Percentiles rank a stretch among this genome's conserved stretches.
Conservation (phyloP, 192 early-diverging fungal species). For the Thoreauomyces humboldtii region DNA sequence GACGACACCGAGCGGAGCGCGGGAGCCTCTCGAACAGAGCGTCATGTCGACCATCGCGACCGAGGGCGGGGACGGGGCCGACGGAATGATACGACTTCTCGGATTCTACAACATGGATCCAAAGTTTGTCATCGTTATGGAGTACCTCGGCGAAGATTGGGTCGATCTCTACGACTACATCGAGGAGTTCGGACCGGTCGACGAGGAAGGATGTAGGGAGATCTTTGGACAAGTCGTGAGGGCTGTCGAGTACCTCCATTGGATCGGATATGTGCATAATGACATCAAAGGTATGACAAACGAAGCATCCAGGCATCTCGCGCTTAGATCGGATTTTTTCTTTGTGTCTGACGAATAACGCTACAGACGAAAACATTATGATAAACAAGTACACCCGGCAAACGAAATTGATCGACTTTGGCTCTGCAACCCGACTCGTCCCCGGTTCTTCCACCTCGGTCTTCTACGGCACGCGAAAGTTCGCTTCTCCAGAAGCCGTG, state of each 20-base stretch:
- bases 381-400: constrained; percentile 46
- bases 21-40: constrained; percentile 42
- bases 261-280: constrained; percentile 47
- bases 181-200: constrained; percentile 48
- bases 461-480: constrained; percentile 61
- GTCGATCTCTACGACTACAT: constrained; percentile 55
- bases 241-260: constrained; percentile 35
- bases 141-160: constrained; percentile 58
- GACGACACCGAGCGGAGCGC: constrained; percentile 13
- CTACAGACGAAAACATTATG: constrained; percentile 56
- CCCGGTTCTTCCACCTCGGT: constrained; percentile 26
- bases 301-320: background rate
- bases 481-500: constrained; percentile 54
- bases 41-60: constrained; percentile 35
- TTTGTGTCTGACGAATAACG: background rate
- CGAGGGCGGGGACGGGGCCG: constrained; percentile 3
- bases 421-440: constrained; percentile 40
- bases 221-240: constrained; percentile 49
- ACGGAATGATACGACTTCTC: constrained; percentile 37
- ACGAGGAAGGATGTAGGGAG: constrained; percentile 30
- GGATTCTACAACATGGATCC: constrained; percentile 44
- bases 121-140: constrained; percentile 52
- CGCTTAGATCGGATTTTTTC: constrained; percentile 11
- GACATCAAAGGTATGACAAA: constrained; percentile 53
- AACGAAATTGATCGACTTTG: constrained; percentile 60